Percentiles rank a stretch among this genome's conserved stretches.
These are phyloP conservation scores for apple (Malus domestica) DNA, from an alignment of 306 rosid species.

Conservation along the genomic window DNA sequence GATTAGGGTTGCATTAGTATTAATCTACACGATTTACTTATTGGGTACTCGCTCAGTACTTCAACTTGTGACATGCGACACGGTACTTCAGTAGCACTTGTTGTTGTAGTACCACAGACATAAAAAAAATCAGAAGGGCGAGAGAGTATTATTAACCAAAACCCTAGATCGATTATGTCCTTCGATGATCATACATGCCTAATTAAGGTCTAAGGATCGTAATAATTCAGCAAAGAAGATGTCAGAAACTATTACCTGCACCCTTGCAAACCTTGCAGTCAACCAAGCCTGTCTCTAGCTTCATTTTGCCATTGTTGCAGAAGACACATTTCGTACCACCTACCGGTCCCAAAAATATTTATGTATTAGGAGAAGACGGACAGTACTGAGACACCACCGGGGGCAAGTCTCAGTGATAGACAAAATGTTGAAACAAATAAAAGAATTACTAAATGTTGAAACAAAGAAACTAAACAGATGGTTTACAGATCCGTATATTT, in stretches of 20 bases:
- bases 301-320: slow-evolving; percentile 84
- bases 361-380: background rate
- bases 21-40: background rate
- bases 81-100: background rate
- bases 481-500: background rate
- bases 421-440: background rate
- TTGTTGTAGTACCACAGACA: no score
- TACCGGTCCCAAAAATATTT: slow-evolving; percentile 23
- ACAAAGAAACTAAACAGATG: background rate
- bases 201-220: background rate
- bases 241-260: slow-evolving; percentile 57
- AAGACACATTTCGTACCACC: slow-evolving; percentile 95
- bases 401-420: background rate
- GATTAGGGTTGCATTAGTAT: no score
- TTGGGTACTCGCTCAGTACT: background rate
- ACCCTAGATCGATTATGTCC: background rate
- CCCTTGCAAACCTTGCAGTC: slow-evolving; percentile 96
- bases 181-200: background rate
- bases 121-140: background rate
- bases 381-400: background rate
- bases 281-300: slow-evolving; percentile 55
- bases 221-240: background rate
- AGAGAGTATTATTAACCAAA: background rate
- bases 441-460: background rate
- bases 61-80: background rate